These are phyloP conservation scores for Glycine tomentella DNA, from an alignment of 306 rosid species.

Conservation along the genomic window DNA sequence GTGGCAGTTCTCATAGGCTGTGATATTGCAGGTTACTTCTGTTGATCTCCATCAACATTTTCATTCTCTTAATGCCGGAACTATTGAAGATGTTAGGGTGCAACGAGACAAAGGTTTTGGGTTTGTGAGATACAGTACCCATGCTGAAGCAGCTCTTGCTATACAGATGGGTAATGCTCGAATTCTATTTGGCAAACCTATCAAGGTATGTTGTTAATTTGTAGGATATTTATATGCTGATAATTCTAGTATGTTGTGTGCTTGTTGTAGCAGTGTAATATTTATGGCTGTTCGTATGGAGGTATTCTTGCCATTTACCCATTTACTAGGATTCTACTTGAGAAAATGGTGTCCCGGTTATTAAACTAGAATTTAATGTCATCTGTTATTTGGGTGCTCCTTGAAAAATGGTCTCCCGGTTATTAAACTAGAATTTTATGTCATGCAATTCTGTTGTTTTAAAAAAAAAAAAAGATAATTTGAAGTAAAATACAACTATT, in stretches of 20 bases:
- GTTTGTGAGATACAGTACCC: slow-evolving; percentile 87
- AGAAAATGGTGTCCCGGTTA: too few species aligned
- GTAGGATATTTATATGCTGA: slow-evolving; percentile 3
- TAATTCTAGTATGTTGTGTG: background rate
- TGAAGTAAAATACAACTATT: background rate
- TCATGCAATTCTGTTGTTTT: too few species aligned
- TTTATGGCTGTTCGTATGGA: background rate
- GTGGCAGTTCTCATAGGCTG: slow-evolving; percentile 32
- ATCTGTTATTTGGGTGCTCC: too few species aligned
- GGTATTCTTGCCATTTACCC: background rate
- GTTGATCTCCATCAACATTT: slow-evolving; percentile 88
- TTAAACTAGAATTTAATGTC: too few species aligned
- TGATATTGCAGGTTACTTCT: slow-evolving; percentile 74
- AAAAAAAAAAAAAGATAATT: too few species aligned
- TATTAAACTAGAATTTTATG: too few species aligned
- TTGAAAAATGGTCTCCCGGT: too few species aligned
- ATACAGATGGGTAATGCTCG: slow-evolving; percentile 87
- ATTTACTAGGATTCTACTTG: background rate
- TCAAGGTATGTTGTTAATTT: slow-evolving; percentile 65
- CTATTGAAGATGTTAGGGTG: slow-evolving; percentile 85
- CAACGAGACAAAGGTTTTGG: slow-evolving; percentile 98
- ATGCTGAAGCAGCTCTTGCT: slow-evolving; percentile 92
- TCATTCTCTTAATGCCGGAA: slow-evolving; percentile 80
- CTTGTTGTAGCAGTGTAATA: background rate
- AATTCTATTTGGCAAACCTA: slow-evolving; percentile 78